Evolutionary conservation across 2,329 filamentous ascomycete genomes (phyloP), one percentile per base, ranked within the genome.

Genomic region (Colletotrichum musicola): DNA sequence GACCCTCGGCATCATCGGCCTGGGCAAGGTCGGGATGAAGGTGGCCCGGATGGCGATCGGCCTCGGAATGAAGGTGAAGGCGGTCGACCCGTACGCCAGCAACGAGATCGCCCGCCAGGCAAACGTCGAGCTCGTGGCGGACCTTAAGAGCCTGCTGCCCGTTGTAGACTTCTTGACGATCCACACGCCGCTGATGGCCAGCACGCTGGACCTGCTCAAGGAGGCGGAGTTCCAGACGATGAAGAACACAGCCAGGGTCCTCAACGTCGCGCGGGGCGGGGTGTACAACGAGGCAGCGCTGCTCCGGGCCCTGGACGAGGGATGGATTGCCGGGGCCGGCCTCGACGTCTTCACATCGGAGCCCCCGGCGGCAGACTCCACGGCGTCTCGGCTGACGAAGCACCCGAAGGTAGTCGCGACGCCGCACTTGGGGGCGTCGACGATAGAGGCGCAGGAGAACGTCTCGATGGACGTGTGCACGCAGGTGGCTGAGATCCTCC

Each of bases 21-120:
- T 95, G 27, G 93, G 93, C n/a, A 95, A 95, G 81, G 92, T 95
- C 30, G 93, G 93, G 22, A 84, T 95, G 75, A 92, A 92, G 58
- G 93, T 95, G 16, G 93, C 93, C 18, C 85, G 92, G n/a, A 91
- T 94, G 82, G 92, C 91, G 9, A 90, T 90, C 61, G 92, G 93
- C 0, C 81, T 95, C 27, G 92, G 92, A 0, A 95, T 95, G 93
- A 88, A 87, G 49, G 87, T 95, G 13, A 80, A 90, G 16, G 93
- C 92, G 0, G 87, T 92, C 59, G 93, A 95, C 73, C 93, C 93
- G 0, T 95, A 94, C 76, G 92, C 93, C 1, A 92, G 91, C 70
- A 84, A 87, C 0, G 89, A 91, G n/a, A 85, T 95, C 47, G 92
- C 92, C 2, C 83, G 85, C 4, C 85, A 90, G 20, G 90, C 89